phyloP scores from a whole-genome alignment of 169 alveolate genomes.

The Pseudocohnilembus persalinus region DNA sequence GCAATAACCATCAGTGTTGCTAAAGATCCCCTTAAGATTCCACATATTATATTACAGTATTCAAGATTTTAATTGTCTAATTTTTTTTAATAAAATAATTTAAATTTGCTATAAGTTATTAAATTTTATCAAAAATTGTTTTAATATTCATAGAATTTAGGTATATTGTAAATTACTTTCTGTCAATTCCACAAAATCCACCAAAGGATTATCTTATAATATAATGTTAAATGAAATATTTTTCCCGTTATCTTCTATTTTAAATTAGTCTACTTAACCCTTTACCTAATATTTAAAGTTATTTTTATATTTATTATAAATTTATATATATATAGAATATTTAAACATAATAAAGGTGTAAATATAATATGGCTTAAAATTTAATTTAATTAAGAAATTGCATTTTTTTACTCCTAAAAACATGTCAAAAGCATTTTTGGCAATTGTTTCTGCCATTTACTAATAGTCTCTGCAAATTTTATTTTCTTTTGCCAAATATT shows the following conservation, averaged over 20 bases:
- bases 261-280: slow-evolving; percentile 5
- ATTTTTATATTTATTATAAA: too few relatives aligned
- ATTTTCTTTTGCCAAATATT: slow-evolving; percentile 27
- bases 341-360: too few relatives aligned
- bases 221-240: slow-evolving; percentile 12
- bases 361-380: too few relatives aligned
- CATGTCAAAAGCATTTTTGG: slow-evolving; percentile 26
- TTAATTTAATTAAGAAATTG: too few relatives aligned
- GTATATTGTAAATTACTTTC: background rate
- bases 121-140: too few relatives aligned
- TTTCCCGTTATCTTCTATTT: slow-evolving; percentile 19
- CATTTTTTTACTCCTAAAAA: slow-evolving; percentile 14
- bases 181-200: slow-evolving; percentile 34
- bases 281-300: background rate
- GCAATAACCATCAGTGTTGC: slow-evolving; percentile 4
- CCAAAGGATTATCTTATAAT: slow-evolving; percentile 28
- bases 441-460: slow-evolving; percentile 33
- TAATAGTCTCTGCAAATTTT: slow-evolving; percentile 20
- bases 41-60: slow-evolving; percentile 32
- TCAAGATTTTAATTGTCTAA: slow-evolving; percentile 10
- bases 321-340: too few relatives aligned
- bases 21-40: slow-evolving; percentile 29
- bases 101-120: too few relatives aligned
- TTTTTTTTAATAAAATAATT: too few relatives aligned
- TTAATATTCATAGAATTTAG: background rate